Base-by-base conservation (phyloP, 2,329 filamentous ascomycete genomes). In the Leptographium radiaticola region DNA sequence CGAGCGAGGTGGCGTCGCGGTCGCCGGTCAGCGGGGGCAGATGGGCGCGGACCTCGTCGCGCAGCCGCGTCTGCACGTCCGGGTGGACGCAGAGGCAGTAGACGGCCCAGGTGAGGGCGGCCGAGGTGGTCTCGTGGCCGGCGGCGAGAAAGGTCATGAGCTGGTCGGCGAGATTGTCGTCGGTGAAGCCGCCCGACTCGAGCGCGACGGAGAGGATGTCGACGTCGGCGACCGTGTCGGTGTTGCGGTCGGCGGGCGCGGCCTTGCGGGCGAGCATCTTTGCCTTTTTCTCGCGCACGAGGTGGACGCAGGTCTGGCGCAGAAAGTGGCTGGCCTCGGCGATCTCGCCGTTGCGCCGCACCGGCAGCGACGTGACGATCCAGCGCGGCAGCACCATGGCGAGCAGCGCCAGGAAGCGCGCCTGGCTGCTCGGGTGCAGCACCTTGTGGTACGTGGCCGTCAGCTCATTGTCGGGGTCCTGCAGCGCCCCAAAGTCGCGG, bases 71-170 rank as follows among this genome's bases (percentile, higher is more conserved):
- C 68, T 93, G 86, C 2, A 86, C 71, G 0, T 81, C 74, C 0
- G 80, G 82, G 60, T 88, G 68, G 20, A 75, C 73, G 60, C 79
- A 79, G n/a, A 93, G 76, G 45, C 84, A 70, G 63, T 89, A 87
- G 9, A 82, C 68, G 4, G 83, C 78, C 85, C 86, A 91, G n/a
- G 83, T 85, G 64, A 93, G 74, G 18, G 86, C 76, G 1, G 82
- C 77, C 1, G 87, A 81, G 0, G 86, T 90, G 1, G 87, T 91
- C 68, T 91, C 86, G 66, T 91, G 87, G 25, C 84, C 84, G 0
- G 89, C 89, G 1, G 84, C 85, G 6, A 94, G 77, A 71, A 94
- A 93, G 0, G 87, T 94, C 87, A 94, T 93, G 64, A 93, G 78
- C 68, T 95, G 89, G 65, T 93, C 86, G 39, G 89, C 79, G n/a